These are phyloP conservation scores for Peniophora sp. DNA, from an alignment of 1,284 basidiomycete species.

Conservation along the genomic window DNA sequence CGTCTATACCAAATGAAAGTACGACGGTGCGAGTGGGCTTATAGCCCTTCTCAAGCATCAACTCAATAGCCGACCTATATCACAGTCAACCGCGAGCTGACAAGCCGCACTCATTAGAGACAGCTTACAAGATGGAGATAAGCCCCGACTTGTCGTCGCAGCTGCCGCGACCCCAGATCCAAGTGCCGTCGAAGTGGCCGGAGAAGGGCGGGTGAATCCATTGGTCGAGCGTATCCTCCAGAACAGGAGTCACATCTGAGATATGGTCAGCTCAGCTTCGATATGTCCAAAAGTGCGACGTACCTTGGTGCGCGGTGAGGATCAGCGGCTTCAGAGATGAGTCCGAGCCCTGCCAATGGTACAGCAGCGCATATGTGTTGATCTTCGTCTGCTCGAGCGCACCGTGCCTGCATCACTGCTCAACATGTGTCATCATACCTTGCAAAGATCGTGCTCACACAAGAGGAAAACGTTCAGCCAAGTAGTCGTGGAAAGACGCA, in stretches of 20 bases:
- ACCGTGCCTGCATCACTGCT: constrained; percentile 15
- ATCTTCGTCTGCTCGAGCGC: constrained; percentile 30
- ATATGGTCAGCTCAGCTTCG: too few species aligned
- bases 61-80: constrained; percentile 37
- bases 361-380: constrained; percentile 39
- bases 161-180: constrained; percentile 55
- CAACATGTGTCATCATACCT: not conserved
- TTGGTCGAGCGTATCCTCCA: constrained; percentile 39
- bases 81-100: not conserved
- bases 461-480: constrained; percentile 13
- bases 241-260: constrained; percentile 70
- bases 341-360: constrained; percentile 38
- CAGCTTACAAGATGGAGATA: constrained; percentile 36
- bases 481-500: constrained; percentile 14
- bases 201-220: constrained; percentile 63
- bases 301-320: constrained; percentile 39
- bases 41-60: constrained; percentile 45
- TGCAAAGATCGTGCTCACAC: constrained; percentile 3
- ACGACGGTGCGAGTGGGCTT: constrained; percentile 52
- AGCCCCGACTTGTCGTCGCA: constrained; percentile 53
- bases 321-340: constrained; percentile 37
- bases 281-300: too few species aligned
- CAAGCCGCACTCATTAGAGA: not conserved
- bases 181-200: constrained; percentile 51
- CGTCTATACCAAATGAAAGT: constrained; percentile 69